Evolutionary conservation across 805 yeast genomes (phyloP), one percentile per base, ranked within the genome.

Genomic region (Metschnikowia arizonensis): DNA sequence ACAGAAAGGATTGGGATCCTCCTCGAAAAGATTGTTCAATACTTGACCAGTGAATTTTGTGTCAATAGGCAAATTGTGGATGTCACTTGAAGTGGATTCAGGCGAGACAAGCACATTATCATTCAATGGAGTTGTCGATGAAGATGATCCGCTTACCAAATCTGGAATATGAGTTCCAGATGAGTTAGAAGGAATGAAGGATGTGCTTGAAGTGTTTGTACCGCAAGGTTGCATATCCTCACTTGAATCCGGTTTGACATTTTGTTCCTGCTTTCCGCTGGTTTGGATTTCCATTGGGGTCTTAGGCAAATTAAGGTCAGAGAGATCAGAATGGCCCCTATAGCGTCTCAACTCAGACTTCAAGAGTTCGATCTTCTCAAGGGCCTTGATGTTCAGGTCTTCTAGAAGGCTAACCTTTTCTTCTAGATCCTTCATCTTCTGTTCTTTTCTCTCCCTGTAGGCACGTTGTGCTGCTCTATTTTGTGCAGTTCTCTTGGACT

Each of bases 381-480:
- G 73, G 42, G 85, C 85, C 51, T 80, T 79, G 45, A 80, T 67
- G 47, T 83, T 83, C 53, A 83, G 85, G 51, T 77, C 76, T 63
- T 93, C 97, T 53, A 91, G 74, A 53, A 69, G 63, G 41, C 74
- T 65, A 11, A 91, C 95, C 55, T 86, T 82, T 38, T 81, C 82
- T 61, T 90, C 97, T 50, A 91, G 73, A 52, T 88, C 96, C 59
- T 81, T 79, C 82, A 93, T 78, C 59, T 86, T 88, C 41, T 75
- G 76, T 64, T 91, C 98, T 63, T 91, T 91, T 49, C 98, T 79
- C 66, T 93, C 98, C 46, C 98, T 74, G 66, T 88, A 91, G 5
- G 98, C 98, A 45, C 98, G 74, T 66, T 93, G 99, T n/a, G 98
- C 98, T 3, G 97, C 97, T 57, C 98, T 77, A 64, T 93, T 91